phyloP scores from a whole-genome alignment of 495 filamentous ascomycete genomes.

The Tricharina praecox region DNA sequence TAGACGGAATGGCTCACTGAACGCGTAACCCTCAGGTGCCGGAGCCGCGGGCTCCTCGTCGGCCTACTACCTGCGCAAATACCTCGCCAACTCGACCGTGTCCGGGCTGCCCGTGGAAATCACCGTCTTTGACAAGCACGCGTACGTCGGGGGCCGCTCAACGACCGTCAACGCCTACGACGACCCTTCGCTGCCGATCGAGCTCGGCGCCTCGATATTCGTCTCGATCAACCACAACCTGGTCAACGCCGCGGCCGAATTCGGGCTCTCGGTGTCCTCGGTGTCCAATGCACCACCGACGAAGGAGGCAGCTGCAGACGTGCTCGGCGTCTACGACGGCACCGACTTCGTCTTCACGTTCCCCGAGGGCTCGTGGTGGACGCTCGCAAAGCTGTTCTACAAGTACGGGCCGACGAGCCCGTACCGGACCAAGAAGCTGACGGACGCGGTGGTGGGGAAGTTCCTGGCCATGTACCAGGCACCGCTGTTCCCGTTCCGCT shows the following conservation, averaged over 20 bases:
- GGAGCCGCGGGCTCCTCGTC: conserved; percentile 76
- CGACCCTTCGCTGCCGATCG: conserved; percentile 52
- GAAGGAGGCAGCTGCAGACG: conserved; percentile 25
- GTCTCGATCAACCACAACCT: conserved; percentile 74
- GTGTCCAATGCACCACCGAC: conserved; percentile 9
- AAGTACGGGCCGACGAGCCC: conserved; percentile 63
- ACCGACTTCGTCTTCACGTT: conserved; percentile 51
- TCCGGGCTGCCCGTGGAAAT: conserved; percentile 40
- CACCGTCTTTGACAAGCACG: conserved; percentile 71
- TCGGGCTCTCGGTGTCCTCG: conserved; percentile 40
- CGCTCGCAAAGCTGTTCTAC: conserved; percentile 60
- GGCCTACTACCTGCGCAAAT: conserved; percentile 64
- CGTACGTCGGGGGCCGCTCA: conserved; percentile 70
- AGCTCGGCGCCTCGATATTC: conserved; percentile 87
- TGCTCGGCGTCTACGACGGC: conserved; percentile 53
- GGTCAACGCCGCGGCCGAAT: conserved; percentile 51
- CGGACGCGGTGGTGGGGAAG: conserved; percentile 50
- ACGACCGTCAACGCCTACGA: conserved; percentile 73
- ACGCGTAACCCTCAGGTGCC: conserved; percentile 43
- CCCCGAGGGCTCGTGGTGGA: conserved; percentile 51
- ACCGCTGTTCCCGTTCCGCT: conserved; percentile 68
- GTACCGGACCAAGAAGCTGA: conserved; percentile 51
- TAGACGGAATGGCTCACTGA: no score
- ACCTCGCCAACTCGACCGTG: conserved; percentile 38
- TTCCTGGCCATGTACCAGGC: conserved; percentile 70